Conservation (phyloP, 108 stramenopile genomes). For the Skeletonema marinoi region DNA sequence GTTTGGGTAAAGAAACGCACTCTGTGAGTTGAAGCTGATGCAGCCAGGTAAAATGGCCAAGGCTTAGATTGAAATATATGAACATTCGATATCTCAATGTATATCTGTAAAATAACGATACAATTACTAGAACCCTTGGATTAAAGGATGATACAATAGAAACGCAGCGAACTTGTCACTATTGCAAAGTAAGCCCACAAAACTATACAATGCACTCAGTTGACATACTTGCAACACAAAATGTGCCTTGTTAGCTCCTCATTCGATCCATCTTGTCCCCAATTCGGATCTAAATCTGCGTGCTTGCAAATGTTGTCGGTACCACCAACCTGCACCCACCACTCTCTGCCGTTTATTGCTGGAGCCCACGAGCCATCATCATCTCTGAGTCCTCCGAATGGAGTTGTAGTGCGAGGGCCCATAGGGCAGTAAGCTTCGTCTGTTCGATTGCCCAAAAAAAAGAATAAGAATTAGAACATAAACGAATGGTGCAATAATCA, state of each 20-base stretch:
- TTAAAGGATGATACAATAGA: too few species aligned
- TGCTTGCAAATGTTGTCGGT: neutral
- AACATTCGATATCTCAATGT: too few species aligned
- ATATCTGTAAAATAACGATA: too few species aligned
- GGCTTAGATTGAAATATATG: too few species aligned
- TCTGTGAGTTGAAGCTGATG: too few species aligned
- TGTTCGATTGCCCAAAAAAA: too few species aligned
- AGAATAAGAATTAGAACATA: too few species aligned
- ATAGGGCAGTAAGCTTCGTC: neutral
- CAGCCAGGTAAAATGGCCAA: too few species aligned
- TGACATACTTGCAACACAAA: constrained; percentile 24
- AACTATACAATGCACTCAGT: neutral
- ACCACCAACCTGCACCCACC: constrained; percentile 44
- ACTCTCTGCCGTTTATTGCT: constrained; percentile 24
- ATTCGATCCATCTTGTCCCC: neutral
- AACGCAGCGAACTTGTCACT: too few species aligned
- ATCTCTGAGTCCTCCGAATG: neutral
- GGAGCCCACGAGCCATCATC: constrained; percentile 2
- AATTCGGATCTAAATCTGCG: neutral
- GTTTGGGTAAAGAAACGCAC: too few species aligned
- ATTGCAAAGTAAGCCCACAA: too few species aligned
- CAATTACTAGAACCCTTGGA: too few species aligned
- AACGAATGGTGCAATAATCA: constrained; percentile 13
- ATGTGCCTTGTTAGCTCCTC: constrained; percentile 39
- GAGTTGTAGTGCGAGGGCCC: neutral